Conservation (phyloP, 257 asterid species). For the Fraxinus americana region DNA sequence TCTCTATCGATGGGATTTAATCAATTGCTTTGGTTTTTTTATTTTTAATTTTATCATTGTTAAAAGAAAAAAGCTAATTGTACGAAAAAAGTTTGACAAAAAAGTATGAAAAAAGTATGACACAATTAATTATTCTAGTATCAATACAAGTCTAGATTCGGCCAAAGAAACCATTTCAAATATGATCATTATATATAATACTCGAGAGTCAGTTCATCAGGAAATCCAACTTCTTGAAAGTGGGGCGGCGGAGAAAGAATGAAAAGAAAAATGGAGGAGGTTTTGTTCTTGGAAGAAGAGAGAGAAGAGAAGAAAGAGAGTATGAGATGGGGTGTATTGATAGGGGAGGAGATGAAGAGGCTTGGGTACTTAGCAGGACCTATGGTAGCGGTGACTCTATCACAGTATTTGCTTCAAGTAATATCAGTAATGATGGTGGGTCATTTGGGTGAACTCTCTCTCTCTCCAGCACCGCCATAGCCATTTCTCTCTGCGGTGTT, state of each 20-base stretch:
- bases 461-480: conserved; percentile 77
- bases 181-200: no score
- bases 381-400: conserved; percentile 67
- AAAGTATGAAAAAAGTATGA: no score
- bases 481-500: conserved; percentile 66
- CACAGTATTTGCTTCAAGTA: conserved; percentile 47
- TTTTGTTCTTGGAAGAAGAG: conserved; percentile 41
- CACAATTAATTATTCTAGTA: no score
- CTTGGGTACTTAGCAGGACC: conserved; percentile 78
- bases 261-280: conserved; percentile 51
- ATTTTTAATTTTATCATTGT: no score
- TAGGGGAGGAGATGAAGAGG: conserved; percentile 58
- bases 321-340: conserved; percentile 35
- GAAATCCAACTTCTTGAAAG: neutral
- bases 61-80: no score
- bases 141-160: no score
- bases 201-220: neutral
- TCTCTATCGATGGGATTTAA: no score
- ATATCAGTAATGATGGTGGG: conserved; percentile 75
- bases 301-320: conserved; percentile 20
- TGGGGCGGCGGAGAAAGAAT: neutral
- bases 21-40: no score
- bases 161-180: no score
- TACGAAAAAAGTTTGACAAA: no score
- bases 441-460: conserved; percentile 68